These are phyloP conservation scores for Sporobolus alterniflorus DNA, from an alignment of 202 grass and related monocot species.

Conservation along the genomic window DNA sequence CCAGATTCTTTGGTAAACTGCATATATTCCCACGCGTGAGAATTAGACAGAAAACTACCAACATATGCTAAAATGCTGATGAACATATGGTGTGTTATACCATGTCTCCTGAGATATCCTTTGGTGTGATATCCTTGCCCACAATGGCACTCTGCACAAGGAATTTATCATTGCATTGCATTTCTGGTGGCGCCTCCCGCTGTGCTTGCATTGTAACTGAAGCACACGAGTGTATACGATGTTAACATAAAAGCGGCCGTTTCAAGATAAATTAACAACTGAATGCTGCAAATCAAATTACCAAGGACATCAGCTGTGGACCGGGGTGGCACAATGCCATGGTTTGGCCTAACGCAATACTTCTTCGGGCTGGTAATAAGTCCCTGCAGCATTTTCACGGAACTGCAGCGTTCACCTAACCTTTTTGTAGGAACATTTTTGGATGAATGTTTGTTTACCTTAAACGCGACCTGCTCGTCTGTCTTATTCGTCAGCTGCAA, in stretches of 20 bases:
- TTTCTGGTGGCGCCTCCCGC: slow-evolving; percentile 65
- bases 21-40: slow-evolving; percentile 16
- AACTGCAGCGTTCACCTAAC: background rate
- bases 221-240: slow-evolving; percentile 5
- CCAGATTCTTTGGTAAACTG: slow-evolving; percentile 90
- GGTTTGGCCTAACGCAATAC: slow-evolving; percentile 90
- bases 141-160: slow-evolving; percentile 85
- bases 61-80: background rate
- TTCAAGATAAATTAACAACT: background rate
- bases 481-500: slow-evolving; percentile 83
- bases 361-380: slow-evolving; percentile 84
- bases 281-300: slow-evolving; percentile 29
- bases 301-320: slow-evolving; percentile 74
- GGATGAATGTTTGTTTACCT: slow-evolving; percentile 48
- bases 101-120: slow-evolving; percentile 75
- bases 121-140: slow-evolving; percentile 35
- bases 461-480: slow-evolving; percentile 71
- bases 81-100: slow-evolving; percentile 37
- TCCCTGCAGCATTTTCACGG: background rate
- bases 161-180: slow-evolving; percentile 98
- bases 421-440: background rate
- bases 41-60: background rate
- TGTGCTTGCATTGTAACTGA: slow-evolving; percentile 97
- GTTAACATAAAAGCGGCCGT: slow-evolving; percentile 5
- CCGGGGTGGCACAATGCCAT: slow-evolving; percentile 76